These are phyloP conservation scores for Leccinum uliginosum DNA, from an alignment of 768 basidiomycete genomes.

Conservation along the genomic window DNA sequence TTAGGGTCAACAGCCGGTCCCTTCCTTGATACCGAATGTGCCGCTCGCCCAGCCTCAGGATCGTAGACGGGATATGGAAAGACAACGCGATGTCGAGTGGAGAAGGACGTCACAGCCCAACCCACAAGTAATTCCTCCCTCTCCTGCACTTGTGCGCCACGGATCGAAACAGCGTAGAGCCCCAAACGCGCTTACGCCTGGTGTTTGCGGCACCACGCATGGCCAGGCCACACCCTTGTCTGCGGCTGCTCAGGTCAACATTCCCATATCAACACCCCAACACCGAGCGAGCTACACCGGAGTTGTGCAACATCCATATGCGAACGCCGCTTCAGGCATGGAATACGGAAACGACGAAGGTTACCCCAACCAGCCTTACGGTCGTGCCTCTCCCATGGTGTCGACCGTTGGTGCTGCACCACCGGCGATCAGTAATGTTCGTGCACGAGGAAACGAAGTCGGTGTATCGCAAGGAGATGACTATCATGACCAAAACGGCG, in stretches of 20 bases:
- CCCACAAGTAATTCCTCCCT: slow-evolving; percentile 60
- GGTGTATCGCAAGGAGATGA: slow-evolving; percentile 60
- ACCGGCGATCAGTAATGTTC: slow-evolving; percentile 68
- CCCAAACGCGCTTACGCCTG: slow-evolving; percentile 57
- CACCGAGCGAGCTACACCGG: slow-evolving; percentile 41
- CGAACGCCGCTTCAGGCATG: slow-evolving; percentile 53
- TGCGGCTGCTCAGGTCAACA: slow-evolving; percentile 68
- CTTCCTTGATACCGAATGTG: slow-evolving; percentile 60
- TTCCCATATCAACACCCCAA: slow-evolving; percentile 57
- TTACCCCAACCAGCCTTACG: slow-evolving; percentile 60
- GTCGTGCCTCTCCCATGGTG: slow-evolving; percentile 81
- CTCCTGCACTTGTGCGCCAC: slow-evolving; percentile 74
- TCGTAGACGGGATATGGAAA: slow-evolving; percentile 51
- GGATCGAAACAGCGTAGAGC: slow-evolving; percentile 69
- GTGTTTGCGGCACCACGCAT: slow-evolving; percentile 36
- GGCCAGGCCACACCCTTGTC: slow-evolving; percentile 70
- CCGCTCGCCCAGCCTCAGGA: slow-evolving; percentile 48
- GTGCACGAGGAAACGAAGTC: slow-evolving; percentile 64
- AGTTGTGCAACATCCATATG: slow-evolving; percentile 63
- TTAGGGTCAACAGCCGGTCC: slow-evolving; percentile 61
- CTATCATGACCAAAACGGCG: slow-evolving; percentile 53
- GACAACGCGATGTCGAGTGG: slow-evolving; percentile 55
- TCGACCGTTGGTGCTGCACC: slow-evolving; percentile 63
- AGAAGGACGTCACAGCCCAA: slow-evolving; percentile 56
- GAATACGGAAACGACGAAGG: slow-evolving; percentile 60